Evolutionary conservation across 2,329 filamentous ascomycete genomes (phyloP).

Genomic region (Fusarium goolgardi): DNA sequence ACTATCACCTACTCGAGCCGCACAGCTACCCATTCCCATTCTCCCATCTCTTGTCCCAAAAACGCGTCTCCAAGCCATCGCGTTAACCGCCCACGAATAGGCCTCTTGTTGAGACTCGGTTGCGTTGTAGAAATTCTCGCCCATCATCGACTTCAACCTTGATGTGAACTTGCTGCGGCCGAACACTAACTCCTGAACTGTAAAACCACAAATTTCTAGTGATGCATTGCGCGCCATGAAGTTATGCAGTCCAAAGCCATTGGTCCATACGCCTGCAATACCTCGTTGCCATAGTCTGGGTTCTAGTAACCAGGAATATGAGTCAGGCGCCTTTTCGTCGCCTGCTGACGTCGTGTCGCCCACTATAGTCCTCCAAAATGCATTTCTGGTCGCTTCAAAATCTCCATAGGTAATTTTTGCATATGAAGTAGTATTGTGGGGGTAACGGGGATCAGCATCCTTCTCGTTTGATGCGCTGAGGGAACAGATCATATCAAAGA

Average conservation of each 20-base stretch:
- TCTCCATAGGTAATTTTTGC: background rate
- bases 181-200: background rate
- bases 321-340: background rate
- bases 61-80: background rate
- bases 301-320: constrained; percentile 2
- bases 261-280: background rate
- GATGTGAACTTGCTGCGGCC: background rate
- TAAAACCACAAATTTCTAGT: background rate
- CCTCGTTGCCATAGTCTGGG: background rate
- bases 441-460: background rate
- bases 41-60: background rate
- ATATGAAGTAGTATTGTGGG: rapidly evolving
- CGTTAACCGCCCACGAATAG: constrained; percentile 10
- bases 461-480: background rate
- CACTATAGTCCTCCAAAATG: constrained; percentile 11
- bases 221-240: constrained; percentile 7
- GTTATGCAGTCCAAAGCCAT: background rate
- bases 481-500: background rate
- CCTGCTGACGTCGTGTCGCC: background rate
- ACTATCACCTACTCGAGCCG: background rate
- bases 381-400: background rate
- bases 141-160: background rate
- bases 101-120: background rate
- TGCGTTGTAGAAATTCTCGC: background rate
- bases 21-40: constrained; percentile 2